phyloP scores from a whole-genome alignment of 768 basidiomycete species.

The Leccinum longicurvipes region DNA sequence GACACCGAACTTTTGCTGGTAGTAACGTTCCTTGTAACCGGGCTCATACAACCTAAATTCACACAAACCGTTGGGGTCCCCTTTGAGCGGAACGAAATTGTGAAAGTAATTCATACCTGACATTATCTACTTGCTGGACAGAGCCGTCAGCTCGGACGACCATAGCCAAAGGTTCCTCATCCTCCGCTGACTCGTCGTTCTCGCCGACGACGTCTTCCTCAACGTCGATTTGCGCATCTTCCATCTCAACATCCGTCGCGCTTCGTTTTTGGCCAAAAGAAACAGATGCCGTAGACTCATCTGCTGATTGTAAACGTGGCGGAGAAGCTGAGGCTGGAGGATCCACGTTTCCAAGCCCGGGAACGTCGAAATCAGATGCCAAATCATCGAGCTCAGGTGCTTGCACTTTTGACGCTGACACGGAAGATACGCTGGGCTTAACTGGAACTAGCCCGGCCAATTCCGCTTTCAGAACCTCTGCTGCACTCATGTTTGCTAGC shows the following conservation, averaged over 20 bases:
- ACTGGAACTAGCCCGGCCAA: constrained; percentile 54
- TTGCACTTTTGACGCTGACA: constrained; percentile 34
- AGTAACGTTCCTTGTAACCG: constrained; percentile 94
- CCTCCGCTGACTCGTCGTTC: constrained; percentile 46
- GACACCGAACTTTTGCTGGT: constrained; percentile 86
- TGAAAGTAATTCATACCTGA: constrained; percentile 55
- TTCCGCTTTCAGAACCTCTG: constrained; percentile 90
- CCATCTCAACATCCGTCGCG: constrained; percentile 41
- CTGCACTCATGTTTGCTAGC: constrained; percentile 96
- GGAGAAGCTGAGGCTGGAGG: constrained; percentile 16
- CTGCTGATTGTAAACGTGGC: constrained; percentile 10
- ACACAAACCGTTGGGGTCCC: constrained; percentile 1
- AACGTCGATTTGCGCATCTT: constrained; percentile 33
- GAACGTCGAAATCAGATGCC: constrained; percentile 34
- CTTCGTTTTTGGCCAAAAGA: constrained; percentile 44
- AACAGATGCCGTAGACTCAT: constrained; percentile 16
- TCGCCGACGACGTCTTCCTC: constrained; percentile 27
- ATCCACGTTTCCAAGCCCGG: constrained; percentile 31
- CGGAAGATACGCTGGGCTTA: constrained; percentile 33
- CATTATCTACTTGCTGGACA: constrained; percentile 90
- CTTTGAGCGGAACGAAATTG: background rate
- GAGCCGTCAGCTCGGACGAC: constrained; percentile 90
- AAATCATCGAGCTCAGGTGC: constrained; percentile 24
- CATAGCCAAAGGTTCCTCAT: constrained; percentile 51
- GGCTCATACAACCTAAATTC: constrained; percentile 83